Evolutionary conservation across 2,329 filamentous ascomycete species (phyloP).

Genomic region (Cadophora sp.): DNA sequence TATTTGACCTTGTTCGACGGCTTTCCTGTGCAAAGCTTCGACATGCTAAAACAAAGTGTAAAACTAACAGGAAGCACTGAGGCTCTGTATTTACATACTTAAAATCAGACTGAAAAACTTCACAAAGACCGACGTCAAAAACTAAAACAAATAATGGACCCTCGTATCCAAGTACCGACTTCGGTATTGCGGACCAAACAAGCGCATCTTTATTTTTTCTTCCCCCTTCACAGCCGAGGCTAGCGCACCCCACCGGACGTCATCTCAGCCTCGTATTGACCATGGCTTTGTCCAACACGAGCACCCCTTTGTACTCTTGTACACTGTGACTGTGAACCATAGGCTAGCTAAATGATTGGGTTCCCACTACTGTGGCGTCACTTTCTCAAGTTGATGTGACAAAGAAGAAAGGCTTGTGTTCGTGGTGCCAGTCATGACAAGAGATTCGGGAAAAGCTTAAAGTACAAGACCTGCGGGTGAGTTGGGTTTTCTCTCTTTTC

Average conservation of each 20-base stretch:
- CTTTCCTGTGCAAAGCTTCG: no score
- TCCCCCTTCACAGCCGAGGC: background rate
- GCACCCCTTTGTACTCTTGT: background rate
- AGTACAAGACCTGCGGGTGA: background rate
- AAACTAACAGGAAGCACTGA: no score
- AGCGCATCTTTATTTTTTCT: conserved; percentile 9
- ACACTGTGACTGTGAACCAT: background rate
- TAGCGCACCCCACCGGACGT: conserved; percentile 5
- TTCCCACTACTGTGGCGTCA: background rate
- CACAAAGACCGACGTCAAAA: background rate
- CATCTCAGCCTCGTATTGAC: conserved; percentile 4
- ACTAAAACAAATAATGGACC: background rate
- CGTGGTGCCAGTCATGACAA: background rate
- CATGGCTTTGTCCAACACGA: conserved; percentile 1
- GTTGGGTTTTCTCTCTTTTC: background rate
- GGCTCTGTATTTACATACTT: no score
- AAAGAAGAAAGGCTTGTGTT: background rate
- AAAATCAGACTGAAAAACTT: no score
- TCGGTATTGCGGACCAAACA: background rate
- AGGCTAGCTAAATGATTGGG: background rate
- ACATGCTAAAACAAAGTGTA: no score
- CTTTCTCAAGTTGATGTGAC: background rate
- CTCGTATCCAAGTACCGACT: background rate
- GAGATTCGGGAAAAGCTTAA: background rate
- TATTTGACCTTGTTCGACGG: no score